Evolutionary conservation across 805 yeast species (phyloP).

Genomic region (Starmerella bombi): DNA sequence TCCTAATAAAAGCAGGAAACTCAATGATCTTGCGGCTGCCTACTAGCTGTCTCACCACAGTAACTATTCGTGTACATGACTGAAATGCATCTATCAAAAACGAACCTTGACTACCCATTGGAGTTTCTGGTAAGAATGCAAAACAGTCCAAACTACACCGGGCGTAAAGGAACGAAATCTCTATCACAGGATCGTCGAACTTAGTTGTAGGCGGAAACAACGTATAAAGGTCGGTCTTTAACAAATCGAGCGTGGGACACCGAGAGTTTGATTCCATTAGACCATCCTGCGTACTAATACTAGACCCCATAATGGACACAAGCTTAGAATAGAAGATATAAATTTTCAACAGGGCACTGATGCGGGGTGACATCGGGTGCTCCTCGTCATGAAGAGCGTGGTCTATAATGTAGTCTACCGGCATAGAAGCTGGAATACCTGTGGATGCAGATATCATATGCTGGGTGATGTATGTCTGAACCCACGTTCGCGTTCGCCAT

Average conservation of each 20-base stretch:
- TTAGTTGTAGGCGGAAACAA: slow-evolving; percentile 39
- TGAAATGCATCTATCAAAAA: slow-evolving; percentile 72
- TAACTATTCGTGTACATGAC: slow-evolving; percentile 67
- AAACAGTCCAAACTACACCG: slow-evolving; percentile 73
- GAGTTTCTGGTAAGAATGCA: slow-evolving; percentile 69
- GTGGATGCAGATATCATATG: slow-evolving; percentile 81
- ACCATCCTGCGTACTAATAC: slow-evolving; percentile 78
- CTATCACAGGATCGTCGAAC: slow-evolving; percentile 45
- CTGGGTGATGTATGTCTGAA: slow-evolving; percentile 74
- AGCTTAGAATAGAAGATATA: slow-evolving; percentile 75
- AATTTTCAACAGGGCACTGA: slow-evolving; percentile 56
- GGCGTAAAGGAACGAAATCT: slow-evolving; percentile 65
- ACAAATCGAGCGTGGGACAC: slow-evolving; percentile 62
- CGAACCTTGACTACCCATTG: slow-evolving; percentile 72
- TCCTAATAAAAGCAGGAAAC: slow-evolving; percentile 74
- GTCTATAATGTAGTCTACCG: slow-evolving; percentile 70
- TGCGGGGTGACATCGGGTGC: slow-evolving; percentile 40
- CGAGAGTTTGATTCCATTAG: slow-evolving; percentile 71
- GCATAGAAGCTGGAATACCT: slow-evolving; percentile 78
- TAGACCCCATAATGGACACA: slow-evolving; percentile 74
- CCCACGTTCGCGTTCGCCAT: slow-evolving; percentile 91
- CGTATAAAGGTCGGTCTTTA: slow-evolving; percentile 66
- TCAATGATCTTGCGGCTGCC: slow-evolving; percentile 63
- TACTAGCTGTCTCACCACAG: slow-evolving; percentile 58
- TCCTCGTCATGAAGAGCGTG: slow-evolving; percentile 53